Percentiles rank a stretch among this genome's conserved stretches.
Conservation (phyloP, 2,329 filamentous ascomycete species). For the Colletotrichum zoysiae region DNA sequence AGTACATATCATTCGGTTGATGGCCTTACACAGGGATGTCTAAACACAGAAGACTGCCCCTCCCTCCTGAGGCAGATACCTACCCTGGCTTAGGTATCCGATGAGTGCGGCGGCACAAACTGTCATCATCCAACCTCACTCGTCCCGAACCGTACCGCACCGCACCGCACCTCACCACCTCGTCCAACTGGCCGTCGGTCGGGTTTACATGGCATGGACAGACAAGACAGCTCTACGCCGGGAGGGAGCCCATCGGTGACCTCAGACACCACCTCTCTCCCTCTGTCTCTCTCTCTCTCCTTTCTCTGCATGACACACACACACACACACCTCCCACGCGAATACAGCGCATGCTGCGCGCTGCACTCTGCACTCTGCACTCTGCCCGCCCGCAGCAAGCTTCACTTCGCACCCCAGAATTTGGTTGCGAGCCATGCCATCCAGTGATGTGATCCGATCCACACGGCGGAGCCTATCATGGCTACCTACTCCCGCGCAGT, state of each 20-base stretch:
- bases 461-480: conserved; percentile 3
- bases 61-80: conserved; percentile 19
- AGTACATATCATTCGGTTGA: background rate
- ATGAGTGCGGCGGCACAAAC: background rate
- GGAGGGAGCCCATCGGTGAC: conserved; percentile 37
- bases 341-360: background rate
- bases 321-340: background rate
- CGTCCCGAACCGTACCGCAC: background rate
- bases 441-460: conserved; percentile 23
- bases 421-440: conserved; percentile 22
- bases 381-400: conserved; percentile 3
- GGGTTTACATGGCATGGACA: too few species aligned
- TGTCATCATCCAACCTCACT: conserved; percentile 20
- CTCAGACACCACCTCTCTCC: conserved; percentile 9
- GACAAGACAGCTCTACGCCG: conserved; percentile 14
- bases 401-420: conserved; percentile 19
- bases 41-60: background rate
- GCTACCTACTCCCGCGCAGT: conserved; percentile 6
- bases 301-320: background rate
- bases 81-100: background rate
- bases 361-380: background rate
- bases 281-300: background rate
- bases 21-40: background rate
- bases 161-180: conserved; percentile 9
- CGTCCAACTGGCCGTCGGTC: conserved; percentile 3